These are phyloP conservation scores for Nakazawaea ambrosiae DNA, from an alignment of 805 yeast species.

Conservation along the genomic window DNA sequence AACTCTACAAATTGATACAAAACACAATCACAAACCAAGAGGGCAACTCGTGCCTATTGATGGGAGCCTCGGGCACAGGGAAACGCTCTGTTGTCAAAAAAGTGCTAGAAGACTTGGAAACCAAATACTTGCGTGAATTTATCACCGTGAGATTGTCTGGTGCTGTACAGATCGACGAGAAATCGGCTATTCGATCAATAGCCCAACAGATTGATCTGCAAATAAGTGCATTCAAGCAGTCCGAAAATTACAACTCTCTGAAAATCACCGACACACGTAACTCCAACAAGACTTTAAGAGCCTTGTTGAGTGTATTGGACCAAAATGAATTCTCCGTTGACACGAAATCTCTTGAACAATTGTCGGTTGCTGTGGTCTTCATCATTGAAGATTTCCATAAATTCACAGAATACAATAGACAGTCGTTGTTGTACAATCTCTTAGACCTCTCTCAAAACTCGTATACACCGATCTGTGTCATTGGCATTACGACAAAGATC, in stretches of 20 bases:
- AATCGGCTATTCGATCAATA: conserved; percentile 73
- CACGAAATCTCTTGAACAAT: conserved; percentile 18
- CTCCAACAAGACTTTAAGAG: conserved; percentile 7
- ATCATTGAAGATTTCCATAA: conserved; percentile 81
- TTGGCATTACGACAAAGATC: conserved; percentile 72
- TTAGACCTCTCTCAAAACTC: conserved; percentile 76
- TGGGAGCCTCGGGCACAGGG: conserved; percentile 79
- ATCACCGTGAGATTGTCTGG: conserved; percentile 66
- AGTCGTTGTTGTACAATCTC: conserved; percentile 78
- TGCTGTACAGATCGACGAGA: conserved; percentile 64
- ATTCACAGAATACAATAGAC: conserved; percentile 66
- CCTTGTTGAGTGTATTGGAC: conserved; percentile 21
- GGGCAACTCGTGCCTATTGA: conserved; percentile 72
- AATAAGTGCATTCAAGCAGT: conserved; percentile 8
- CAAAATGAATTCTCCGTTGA: conserved; percentile 17
- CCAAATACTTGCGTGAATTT: conserved; percentile 41
- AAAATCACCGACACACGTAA: conserved; percentile 7
- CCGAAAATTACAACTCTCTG: conserved; percentile 12
- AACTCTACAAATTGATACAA: conserved; percentile 51
- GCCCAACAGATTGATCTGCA: conserved; percentile 70
- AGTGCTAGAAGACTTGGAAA: conserved; percentile 41
- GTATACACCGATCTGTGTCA: conserved; percentile 66
- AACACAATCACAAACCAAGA: conserved; percentile 62
- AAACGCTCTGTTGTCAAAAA: conserved; percentile 58
- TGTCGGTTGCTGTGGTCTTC: conserved; percentile 58